A percentile compares a stretch with the other conserved stretches of the same genome.
These are phyloP conservation scores for Naganishia liquefaciens DNA, from an alignment of 1,284 basidiomycete genomes.

Conservation along the genomic window DNA sequence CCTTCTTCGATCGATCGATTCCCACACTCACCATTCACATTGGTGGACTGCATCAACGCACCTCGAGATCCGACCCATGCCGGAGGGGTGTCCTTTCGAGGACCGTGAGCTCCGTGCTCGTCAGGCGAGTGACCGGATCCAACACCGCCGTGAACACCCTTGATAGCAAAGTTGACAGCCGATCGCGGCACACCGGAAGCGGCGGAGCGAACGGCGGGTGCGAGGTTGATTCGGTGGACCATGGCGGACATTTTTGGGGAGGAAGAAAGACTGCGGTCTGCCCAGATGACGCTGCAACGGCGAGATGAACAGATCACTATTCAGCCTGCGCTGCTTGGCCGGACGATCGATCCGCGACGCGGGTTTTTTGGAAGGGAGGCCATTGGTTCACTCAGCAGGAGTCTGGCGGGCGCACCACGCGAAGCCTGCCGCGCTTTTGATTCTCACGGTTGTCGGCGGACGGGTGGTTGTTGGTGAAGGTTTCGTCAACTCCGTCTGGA, in stretches of 20 bases:
- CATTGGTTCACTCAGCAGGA: slow-evolving; percentile 47
- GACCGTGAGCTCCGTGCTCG: slow-evolving; percentile 57
- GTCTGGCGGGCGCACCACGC: slow-evolving; percentile 43
- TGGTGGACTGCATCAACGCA: slow-evolving; percentile 62
- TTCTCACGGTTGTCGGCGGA: slow-evolving; percentile 11
- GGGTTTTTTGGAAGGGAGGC: slow-evolving; percentile 21
- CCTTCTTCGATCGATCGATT: background rate
- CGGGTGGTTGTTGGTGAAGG: background rate
- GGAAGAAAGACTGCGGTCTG: slow-evolving; percentile 8
- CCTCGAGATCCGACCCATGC: slow-evolving; percentile 62
- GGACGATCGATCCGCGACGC: slow-evolving; percentile 22
- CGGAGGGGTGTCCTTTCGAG: slow-evolving; percentile 65
- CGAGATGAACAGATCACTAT: slow-evolving; percentile 20
- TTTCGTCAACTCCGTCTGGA: background rate
- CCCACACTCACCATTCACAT: slow-evolving; percentile 66
- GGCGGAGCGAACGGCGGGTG: slow-evolving; percentile 75
- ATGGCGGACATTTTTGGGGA: slow-evolving; percentile 13
- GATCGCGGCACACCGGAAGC: slow-evolving; percentile 92
- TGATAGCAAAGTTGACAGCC: slow-evolving; percentile 78
- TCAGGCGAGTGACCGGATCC: slow-evolving; percentile 64
- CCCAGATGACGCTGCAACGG: background rate
- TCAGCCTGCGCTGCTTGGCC: background rate
- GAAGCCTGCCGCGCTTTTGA: background rate
- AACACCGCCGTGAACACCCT: slow-evolving; percentile 63
- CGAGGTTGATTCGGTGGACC: slow-evolving; percentile 62